phyloP scores from a whole-genome alignment of 2,329 filamentous ascomycete species.

The Apiospora koreana region DNA sequence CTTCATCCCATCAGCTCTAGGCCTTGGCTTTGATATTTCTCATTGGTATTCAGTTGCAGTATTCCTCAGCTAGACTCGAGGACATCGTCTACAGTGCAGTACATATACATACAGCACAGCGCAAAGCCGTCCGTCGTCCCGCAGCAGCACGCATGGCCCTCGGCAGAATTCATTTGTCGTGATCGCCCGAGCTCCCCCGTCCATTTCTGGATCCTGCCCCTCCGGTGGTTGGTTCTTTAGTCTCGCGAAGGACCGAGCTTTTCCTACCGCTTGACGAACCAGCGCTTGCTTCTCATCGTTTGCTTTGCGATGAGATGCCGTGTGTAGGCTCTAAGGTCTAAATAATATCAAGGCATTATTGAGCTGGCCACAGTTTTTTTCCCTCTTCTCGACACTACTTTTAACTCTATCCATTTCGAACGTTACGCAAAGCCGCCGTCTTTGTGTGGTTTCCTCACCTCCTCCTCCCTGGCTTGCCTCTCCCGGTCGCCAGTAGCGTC shows the following conservation, averaged over 20 bases:
- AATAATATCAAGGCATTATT: slow-evolving; percentile 12
- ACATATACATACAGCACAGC: too few relatives aligned
- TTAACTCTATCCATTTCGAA: slow-evolving; percentile 8
- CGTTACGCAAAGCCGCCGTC: background rate
- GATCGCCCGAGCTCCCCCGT: slow-evolving; percentile 10
- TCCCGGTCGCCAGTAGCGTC: slow-evolving; percentile 7
- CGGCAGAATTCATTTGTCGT: slow-evolving; percentile 6
- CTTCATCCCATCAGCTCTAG: background rate
- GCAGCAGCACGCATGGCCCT: slow-evolving; percentile 2
- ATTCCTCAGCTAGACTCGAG: background rate
- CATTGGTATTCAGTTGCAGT: background rate
- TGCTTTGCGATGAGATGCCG: slow-evolving; percentile 3
- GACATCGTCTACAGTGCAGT: background rate
- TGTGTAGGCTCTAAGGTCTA: slow-evolving; percentile 11
- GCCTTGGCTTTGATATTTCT: background rate
- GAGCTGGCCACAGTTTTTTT: slow-evolving; percentile 2
- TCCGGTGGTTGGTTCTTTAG: slow-evolving; percentile 13
- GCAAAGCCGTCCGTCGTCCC: background rate
- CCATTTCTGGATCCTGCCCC: slow-evolving; percentile 10
- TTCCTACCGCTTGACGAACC: slow-evolving; percentile 4
- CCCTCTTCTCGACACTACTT: background rate
- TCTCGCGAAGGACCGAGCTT: slow-evolving; percentile 6
- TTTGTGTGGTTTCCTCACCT: background rate
- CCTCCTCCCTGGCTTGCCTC: background rate
- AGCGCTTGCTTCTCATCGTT: slow-evolving; percentile 6